phyloP scores from a whole-genome alignment of 2,329 filamentous ascomycete genomes.

The Cladosporium sp. region DNA sequence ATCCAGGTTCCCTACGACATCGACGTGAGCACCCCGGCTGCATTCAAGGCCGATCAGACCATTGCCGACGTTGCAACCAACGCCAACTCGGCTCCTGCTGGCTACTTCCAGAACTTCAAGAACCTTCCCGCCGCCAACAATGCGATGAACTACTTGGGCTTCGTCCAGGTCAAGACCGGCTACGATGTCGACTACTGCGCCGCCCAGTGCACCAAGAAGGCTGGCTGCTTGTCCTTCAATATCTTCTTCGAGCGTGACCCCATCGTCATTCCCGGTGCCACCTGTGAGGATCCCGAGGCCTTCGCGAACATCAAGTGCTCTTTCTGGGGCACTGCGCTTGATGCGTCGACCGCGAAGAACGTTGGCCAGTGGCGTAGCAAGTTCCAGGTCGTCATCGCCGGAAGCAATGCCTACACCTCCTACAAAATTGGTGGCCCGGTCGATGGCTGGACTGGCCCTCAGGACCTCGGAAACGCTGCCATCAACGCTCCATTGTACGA shows the following conservation, averaged over 20 bases:
- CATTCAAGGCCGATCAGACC: constrained; percentile 14
- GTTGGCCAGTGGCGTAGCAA: constrained; percentile 29
- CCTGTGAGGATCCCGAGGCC: constrained; percentile 32
- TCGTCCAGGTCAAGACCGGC: constrained; percentile 14
- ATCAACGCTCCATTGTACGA: constrained; percentile 12
- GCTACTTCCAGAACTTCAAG: constrained; percentile 18
- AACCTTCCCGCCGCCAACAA: constrained; percentile 17
- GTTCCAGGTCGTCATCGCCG: constrained; percentile 40
- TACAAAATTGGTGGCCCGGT: constrained; percentile 20
- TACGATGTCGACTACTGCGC: constrained; percentile 22
- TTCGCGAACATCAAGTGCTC: constrained; percentile 35
- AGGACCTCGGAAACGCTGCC: neutral
- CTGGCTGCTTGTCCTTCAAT: constrained; percentile 23
- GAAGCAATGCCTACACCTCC: constrained; percentile 33
- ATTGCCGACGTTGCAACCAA: constrained; percentile 8
- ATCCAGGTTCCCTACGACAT: neutral
- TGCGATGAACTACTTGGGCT: constrained; percentile 16
- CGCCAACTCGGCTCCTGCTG: constrained; percentile 11
- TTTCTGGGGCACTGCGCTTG: constrained; percentile 31
- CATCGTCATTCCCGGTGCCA: constrained; percentile 25
- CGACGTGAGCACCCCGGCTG: neutral
- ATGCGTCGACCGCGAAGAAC: constrained; percentile 31
- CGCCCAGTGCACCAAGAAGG: constrained; percentile 17
- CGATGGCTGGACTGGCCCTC: constrained; percentile 9
- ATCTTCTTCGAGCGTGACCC: constrained; percentile 33